Percentiles rank a stretch among this genome's conserved stretches.
These are phyloP conservation scores for Colletotrichum chrysophilum DNA, from an alignment of 2,329 filamentous ascomycete species.

Conservation along the genomic window DNA sequence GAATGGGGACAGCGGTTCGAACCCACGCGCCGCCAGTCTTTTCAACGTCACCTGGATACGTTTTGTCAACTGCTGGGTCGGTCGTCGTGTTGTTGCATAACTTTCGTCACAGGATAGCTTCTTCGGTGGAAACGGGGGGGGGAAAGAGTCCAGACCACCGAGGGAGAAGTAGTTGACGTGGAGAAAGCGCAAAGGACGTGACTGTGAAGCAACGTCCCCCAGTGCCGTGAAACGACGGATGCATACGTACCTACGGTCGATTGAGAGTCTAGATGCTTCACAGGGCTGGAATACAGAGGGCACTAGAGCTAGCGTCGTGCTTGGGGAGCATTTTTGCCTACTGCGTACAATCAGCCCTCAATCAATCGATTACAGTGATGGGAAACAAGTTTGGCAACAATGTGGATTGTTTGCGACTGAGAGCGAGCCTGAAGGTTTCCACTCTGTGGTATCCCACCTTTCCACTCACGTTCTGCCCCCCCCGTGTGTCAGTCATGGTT, in stretches of 20 bases:
- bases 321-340: background rate
- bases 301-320: background rate
- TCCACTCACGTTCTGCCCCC: background rate
- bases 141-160: background rate
- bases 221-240: constrained; percentile 7
- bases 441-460: background rate
- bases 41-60: background rate
- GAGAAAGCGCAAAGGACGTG: background rate
- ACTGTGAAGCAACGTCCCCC: background rate
- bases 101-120: background rate
- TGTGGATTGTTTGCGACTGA: background rate
- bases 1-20: background rate
- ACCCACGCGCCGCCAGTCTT: background rate
- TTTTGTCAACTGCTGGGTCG: background rate
- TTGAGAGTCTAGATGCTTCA: constrained; percentile 19
- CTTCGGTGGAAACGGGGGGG: background rate
- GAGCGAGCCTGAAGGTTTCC: background rate
- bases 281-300: constrained; percentile 1
- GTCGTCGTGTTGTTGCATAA: background rate
- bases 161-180: background rate
- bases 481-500: background rate
- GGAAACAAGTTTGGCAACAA: background rate
- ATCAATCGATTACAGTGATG: background rate
- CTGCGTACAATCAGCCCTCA: background rate
- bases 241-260: constrained; percentile 2